These are phyloP conservation scores for Globisporangium solare DNA, from an alignment of 352 stramenopile genomes.

Conservation along the genomic window DNA sequence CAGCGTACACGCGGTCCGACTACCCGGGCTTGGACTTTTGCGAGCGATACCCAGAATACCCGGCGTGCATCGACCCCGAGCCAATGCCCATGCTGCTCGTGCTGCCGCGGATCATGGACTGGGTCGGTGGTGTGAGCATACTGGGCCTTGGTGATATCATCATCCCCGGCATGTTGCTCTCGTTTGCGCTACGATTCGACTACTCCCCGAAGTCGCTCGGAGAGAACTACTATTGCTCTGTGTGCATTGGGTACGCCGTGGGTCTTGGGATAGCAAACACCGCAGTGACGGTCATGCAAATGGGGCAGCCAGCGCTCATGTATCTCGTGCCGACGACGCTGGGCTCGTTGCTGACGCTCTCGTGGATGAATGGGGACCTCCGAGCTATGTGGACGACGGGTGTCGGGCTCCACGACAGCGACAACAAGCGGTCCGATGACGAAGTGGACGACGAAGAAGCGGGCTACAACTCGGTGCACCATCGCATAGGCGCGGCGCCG, in stretches of 20 bases:
- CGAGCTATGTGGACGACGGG: constrained; percentile 45
- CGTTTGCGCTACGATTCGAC: constrained; percentile 92
- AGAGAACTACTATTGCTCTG: constrained; percentile 82
- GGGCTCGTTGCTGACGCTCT: constrained; percentile 62
- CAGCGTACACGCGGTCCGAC: constrained; percentile 55
- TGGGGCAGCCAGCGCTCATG: constrained; percentile 94
- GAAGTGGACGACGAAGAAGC: constrained; percentile 15
- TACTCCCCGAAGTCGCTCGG: constrained; percentile 37
- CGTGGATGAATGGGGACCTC: constrained; percentile 75
- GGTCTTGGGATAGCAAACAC: constrained; percentile 92
- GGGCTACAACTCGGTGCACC: constrained; percentile 19
- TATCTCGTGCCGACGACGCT: constrained; percentile 94
- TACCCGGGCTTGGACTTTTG: constrained; percentile 77
- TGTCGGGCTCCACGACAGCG: constrained; percentile 17
- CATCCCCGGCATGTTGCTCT: constrained; percentile 91
- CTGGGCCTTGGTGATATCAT: constrained; percentile 96
- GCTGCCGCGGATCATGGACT: constrained; percentile 90
- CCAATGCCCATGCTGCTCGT: constrained; percentile 94
- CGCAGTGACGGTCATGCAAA: constrained; percentile 90
- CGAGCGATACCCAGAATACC: constrained; percentile 57
- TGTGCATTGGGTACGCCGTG: constrained; percentile 90
- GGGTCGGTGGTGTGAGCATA: constrained; percentile 89
- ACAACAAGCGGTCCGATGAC: constrained; percentile 8
- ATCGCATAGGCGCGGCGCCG: constrained; percentile 1
- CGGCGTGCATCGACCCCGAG: constrained; percentile 74